These are phyloP conservation scores for Cercospora sp. DNA, from an alignment of 2,329 filamentous ascomycete genomes.

Conservation along the genomic window DNA sequence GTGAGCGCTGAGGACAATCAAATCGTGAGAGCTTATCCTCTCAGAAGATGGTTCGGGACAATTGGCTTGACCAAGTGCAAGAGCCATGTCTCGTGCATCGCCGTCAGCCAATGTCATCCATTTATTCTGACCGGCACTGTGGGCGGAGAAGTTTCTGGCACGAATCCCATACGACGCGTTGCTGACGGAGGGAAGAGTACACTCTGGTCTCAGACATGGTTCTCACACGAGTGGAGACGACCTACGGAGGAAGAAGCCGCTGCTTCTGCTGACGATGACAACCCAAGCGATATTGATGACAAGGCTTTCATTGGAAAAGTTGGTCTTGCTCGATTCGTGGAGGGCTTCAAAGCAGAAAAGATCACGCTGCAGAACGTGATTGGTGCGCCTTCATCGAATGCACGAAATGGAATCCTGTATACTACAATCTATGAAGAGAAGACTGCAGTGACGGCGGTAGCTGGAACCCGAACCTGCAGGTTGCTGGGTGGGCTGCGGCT, in stretches of 20 bases:
- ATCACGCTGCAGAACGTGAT: slow-evolving; percentile 23
- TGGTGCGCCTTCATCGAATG: slow-evolving; percentile 24
- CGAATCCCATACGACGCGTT: slow-evolving; percentile 55
- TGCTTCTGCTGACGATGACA: not conserved
- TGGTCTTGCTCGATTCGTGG: slow-evolving; percentile 41
- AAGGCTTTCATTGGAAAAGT: slow-evolving; percentile 9
- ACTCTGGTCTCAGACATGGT: slow-evolving; percentile 59
- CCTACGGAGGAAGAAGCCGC: slow-evolving; percentile 25
- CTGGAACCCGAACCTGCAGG: slow-evolving; percentile 56
- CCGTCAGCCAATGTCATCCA: slow-evolving; percentile 57
- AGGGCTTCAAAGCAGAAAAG: slow-evolving; percentile 45
- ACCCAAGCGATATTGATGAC: not conserved
- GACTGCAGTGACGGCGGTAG: slow-evolving; percentile 47
- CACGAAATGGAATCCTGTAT: slow-evolving; percentile 28
- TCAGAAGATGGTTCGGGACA: slow-evolving; percentile 56
- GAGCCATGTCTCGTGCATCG: slow-evolving; percentile 44
- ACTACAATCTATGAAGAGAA: slow-evolving; percentile 50
- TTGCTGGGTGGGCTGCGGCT: slow-evolving; percentile 54
- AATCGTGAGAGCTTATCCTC: slow-evolving; percentile 50
- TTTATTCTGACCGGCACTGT: slow-evolving; percentile 55
- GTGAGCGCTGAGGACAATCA: slow-evolving; percentile 58
- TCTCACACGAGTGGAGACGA: slow-evolving; percentile 57
- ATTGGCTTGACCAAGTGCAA: slow-evolving; percentile 43
- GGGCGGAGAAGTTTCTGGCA: slow-evolving; percentile 53
- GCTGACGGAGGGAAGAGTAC: slow-evolving; percentile 51